These are phyloP conservation scores for Lavandula angustifolia DNA, from an alignment of 257 asterid species.

Conservation along the genomic window DNA sequence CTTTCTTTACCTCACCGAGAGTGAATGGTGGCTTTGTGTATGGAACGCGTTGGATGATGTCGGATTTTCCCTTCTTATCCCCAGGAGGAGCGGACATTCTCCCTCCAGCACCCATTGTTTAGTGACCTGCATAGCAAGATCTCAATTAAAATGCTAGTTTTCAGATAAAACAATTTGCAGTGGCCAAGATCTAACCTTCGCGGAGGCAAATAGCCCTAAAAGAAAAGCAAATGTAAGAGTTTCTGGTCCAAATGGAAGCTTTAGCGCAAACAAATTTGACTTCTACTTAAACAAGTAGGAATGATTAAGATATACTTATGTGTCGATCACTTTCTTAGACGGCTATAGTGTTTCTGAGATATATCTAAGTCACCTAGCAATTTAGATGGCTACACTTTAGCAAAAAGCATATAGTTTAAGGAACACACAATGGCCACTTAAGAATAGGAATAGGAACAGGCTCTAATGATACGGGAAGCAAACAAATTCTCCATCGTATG, in stretches of 20 bases:
- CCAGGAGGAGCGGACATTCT: constrained; percentile 59
- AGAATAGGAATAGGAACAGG: neutral
- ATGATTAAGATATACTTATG: neutral
- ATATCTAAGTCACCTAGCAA: too few relatives aligned
- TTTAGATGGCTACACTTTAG: neutral
- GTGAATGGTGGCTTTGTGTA: constrained; percentile 73
- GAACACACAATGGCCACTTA: neutral
- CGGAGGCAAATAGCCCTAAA: neutral
- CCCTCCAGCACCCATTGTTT: constrained; percentile 88
- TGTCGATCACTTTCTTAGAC: neutral
- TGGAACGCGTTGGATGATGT: constrained; percentile 58
- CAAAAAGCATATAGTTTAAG: constrained; percentile 25
- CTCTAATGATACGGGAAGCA: neutral
- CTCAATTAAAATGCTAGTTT: neutral
- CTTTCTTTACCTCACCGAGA: constrained; percentile 69
- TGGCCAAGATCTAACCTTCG: too few relatives aligned
- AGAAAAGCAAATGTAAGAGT: neutral
- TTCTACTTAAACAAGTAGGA: neutral
- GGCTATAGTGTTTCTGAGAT: neutral
- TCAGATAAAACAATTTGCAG: neutral
- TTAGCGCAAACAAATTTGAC: neutral
- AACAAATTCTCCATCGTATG: neutral
- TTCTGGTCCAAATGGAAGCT: neutral
- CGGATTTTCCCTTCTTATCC: constrained; percentile 48
- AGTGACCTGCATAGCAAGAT: constrained; percentile 43